phyloP scores from a whole-genome alignment of 2,329 filamentous ascomycete genomes.

The Paraconiothyrium brasiliense region DNA sequence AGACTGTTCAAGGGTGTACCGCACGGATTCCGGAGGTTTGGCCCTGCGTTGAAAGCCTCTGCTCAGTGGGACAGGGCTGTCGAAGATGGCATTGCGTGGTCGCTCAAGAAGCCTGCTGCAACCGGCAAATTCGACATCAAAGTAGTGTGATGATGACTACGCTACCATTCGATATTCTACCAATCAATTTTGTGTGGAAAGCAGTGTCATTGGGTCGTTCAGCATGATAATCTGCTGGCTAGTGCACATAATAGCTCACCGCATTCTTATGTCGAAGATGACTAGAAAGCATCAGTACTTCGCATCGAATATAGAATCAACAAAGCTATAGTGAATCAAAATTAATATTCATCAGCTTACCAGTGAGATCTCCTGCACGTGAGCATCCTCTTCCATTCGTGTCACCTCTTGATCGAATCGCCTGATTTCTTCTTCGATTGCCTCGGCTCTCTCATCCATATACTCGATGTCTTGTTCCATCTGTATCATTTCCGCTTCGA shows the following conservation, averaged over 20 bases:
- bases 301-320: neutral
- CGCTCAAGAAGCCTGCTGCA: constrained; percentile 46
- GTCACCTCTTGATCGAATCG: neutral
- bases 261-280: neutral
- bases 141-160: constrained; percentile 17
- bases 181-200: neutral
- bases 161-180: neutral
- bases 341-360: neutral
- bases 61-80: constrained; percentile 56
- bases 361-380: neutral
- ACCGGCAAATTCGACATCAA: constrained; percentile 48
- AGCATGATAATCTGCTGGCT: neutral
- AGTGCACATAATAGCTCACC: neutral
- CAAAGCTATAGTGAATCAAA: neutral
- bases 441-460: neutral
- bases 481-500: neutral
- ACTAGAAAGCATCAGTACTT: neutral
- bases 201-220: neutral
- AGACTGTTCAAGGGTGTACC: constrained; percentile 63
- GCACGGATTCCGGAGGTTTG: constrained; percentile 62
- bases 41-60: constrained; percentile 51
- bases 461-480: neutral
- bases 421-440: neutral
- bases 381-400: neutral
- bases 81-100: constrained; percentile 57